phyloP scores from a whole-genome alignment of 768 basidiomycete species.

The Coprinopsis sp. region DNA sequence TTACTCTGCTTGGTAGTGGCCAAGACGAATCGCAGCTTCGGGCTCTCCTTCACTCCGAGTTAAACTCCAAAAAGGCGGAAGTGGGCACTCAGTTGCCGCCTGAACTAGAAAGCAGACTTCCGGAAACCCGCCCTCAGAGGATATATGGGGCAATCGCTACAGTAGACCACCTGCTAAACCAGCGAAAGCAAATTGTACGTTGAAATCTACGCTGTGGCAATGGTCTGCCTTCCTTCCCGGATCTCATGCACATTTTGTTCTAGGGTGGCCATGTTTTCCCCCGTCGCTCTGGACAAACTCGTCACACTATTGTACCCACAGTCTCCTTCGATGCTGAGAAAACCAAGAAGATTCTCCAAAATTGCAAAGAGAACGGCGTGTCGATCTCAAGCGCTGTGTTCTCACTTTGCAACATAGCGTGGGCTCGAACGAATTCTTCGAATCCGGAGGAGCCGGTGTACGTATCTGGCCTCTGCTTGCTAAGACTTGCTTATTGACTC shows the following conservation, averaged over 20 bases:
- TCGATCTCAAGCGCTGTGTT: conserved; percentile 75
- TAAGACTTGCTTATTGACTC: conserved; percentile 1
- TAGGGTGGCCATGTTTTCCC: conserved; percentile 78
- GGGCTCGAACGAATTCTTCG: conserved; percentile 47
- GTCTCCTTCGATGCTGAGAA: conserved; percentile 48
- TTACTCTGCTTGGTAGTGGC: conserved; percentile 45
- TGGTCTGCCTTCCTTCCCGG: neutral
- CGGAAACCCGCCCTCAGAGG: neutral
- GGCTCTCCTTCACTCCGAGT: conserved; percentile 13
- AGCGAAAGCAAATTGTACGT: conserved; percentile 37
- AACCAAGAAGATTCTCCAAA: conserved; percentile 60
- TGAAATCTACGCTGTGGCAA: neutral
- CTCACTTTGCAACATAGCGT: conserved; percentile 70
- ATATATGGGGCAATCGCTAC: neutral
- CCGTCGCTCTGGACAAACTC: conserved; percentile 34
- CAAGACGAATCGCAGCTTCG: conserved; percentile 24
- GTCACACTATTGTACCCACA: conserved; percentile 68
- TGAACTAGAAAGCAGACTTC: conserved; percentile 20
- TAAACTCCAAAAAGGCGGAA: neutral
- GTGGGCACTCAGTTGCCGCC: conserved; percentile 13
- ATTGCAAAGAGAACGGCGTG: conserved; percentile 67
- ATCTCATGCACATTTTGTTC: no score
- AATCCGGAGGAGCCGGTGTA: conserved; percentile 51
- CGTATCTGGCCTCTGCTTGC: conserved; percentile 11
- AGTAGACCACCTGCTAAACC: neutral